A percentile compares a stretch with the other conserved stretches of the same genome.
These are phyloP conservation scores for Mortierella antarctica DNA, from an alignment of 192 early-diverging fungal genomes.

Conservation along the genomic window DNA sequence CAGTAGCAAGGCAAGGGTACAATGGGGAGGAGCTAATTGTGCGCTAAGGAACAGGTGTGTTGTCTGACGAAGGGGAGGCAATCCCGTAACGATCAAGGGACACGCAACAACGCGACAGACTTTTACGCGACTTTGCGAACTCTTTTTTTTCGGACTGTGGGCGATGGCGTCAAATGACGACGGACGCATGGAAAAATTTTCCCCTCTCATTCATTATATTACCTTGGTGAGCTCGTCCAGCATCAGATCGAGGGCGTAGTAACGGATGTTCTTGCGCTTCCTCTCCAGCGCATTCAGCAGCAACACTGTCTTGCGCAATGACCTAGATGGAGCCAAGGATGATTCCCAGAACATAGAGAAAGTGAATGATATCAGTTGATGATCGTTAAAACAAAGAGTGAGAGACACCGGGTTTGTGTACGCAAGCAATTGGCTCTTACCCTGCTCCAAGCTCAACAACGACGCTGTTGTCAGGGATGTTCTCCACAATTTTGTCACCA, in stretches of 20 bases:
- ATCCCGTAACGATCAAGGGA: too few species aligned
- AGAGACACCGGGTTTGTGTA: too few species aligned
- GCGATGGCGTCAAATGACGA: constrained; percentile 50
- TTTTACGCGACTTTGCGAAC: neutral
- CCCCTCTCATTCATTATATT: neutral
- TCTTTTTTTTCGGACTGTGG: neutral
- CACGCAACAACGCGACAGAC: too few species aligned
- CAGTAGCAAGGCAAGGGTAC: too few species aligned
- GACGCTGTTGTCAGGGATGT: constrained; percentile 74
- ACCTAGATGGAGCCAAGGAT: constrained; percentile 51
- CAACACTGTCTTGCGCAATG: constrained; percentile 89
- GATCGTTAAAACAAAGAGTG: neutral
- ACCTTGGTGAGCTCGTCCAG: constrained; percentile 74
- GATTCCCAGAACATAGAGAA: constrained; percentile 6
- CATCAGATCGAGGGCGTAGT: constrained; percentile 93
- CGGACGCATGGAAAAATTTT: neutral
- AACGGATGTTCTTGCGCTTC: constrained; percentile 71
- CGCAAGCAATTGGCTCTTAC: constrained; percentile 55
- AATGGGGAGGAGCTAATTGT: too few species aligned
- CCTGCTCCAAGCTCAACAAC: constrained; percentile 93
- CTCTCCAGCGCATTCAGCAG: constrained; percentile 80
- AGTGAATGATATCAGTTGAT: neutral
- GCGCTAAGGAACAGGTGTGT: too few species aligned
- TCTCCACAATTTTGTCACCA: constrained; percentile 68
- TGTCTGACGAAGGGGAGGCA: too few species aligned